Conservation (phyloP, 306 rosid species). For the Luffa acutangula region DNA sequence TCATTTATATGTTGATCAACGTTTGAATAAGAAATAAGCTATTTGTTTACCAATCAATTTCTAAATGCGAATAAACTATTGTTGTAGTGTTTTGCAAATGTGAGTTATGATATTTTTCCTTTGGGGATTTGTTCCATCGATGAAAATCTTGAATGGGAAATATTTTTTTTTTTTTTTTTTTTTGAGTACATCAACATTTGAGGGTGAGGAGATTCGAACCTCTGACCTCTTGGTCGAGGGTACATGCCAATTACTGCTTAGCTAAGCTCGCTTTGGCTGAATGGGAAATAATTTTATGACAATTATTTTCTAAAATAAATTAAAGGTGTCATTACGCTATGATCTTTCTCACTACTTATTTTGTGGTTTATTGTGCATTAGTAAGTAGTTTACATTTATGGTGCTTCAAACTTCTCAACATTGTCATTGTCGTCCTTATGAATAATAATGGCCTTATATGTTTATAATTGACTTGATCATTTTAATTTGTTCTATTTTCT, state of each 20-base stretch:
- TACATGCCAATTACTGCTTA: no score
- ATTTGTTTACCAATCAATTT: background rate
- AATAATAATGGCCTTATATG: background rate
- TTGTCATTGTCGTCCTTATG: background rate
- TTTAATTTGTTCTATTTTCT: slow-evolving; percentile 4
- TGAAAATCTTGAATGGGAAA: background rate
- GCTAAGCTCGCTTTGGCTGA: no score
- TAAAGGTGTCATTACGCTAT: background rate
- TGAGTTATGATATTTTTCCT: background rate
- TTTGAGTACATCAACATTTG: no score
- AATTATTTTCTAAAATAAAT: background rate
- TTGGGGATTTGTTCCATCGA: background rate
- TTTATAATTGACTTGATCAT: background rate
- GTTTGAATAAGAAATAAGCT: background rate
- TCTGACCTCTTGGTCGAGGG: no score
- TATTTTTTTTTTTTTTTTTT: no score
- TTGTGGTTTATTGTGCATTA: slow-evolving; percentile 5
- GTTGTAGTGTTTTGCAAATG: background rate
- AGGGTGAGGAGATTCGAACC: no score
- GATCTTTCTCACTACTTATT: background rate
- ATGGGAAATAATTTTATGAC: background rate
- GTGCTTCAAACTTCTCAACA: background rate
- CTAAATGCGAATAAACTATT: background rate
- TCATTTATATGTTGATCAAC: background rate
- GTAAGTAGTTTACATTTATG: background rate